Conservation (phyloP, 176 grass and related monocot genomes). For the Oropetium thomaeum region DNA sequence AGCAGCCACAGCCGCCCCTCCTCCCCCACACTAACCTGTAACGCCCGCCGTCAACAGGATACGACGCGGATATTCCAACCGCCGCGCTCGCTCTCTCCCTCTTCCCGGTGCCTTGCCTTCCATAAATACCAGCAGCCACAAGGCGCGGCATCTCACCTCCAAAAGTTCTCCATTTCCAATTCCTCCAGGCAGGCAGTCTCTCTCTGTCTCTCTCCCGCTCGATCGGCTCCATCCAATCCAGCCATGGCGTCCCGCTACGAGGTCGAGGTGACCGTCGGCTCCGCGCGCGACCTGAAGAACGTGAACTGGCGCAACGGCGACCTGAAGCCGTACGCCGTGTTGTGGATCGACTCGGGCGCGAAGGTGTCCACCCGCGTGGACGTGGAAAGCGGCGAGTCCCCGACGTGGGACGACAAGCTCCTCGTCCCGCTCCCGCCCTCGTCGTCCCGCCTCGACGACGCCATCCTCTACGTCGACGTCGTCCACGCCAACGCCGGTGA, state of each 20-base stretch:
- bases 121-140: neutral
- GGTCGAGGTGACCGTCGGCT: slow-evolving; percentile 56
- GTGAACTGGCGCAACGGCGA: slow-evolving; percentile 73
- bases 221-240: neutral
- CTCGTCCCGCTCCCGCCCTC: slow-evolving; percentile 38
- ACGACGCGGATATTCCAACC: too few species aligned
- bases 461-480: slow-evolving; percentile 67
- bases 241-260: slow-evolving; percentile 56
- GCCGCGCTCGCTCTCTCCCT: too few species aligned
- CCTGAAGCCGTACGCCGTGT: slow-evolving; percentile 53
- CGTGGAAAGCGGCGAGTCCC: slow-evolving; percentile 44
- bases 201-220: too few species aligned
- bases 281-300: slow-evolving; percentile 65
- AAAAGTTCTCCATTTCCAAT: neutral
- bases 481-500: slow-evolving; percentile 66
- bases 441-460: slow-evolving; percentile 46
- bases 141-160: neutral
- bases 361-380: slow-evolving; percentile 59
- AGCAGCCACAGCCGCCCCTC: neutral
- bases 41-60: too few species aligned
- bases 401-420: slow-evolving; percentile 78
- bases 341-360: slow-evolving; percentile 49
- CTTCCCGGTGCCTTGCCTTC: neutral
- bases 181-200: too few species aligned
- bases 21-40: neutral